Evolutionary conservation across 1,139 yeast species (phyloP).

Genomic region (Candida sp.): DNA sequence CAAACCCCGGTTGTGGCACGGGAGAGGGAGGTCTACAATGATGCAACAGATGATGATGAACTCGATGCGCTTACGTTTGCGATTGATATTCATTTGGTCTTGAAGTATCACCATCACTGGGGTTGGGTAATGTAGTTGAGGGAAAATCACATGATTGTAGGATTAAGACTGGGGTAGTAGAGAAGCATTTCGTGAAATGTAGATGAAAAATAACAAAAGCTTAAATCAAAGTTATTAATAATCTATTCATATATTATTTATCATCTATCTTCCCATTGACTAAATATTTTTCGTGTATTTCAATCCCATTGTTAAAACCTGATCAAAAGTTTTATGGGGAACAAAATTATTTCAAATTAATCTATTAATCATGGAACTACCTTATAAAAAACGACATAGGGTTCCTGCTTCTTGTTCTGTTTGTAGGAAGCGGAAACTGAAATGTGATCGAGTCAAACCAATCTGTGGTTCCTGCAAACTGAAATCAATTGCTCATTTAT

Average conservation of each 20-base stretch:
- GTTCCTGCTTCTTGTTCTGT: conserved; percentile 46
- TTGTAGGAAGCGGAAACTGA: conserved; percentile 43
- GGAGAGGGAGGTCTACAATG: no score
- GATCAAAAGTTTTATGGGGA: neutral
- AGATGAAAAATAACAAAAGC: neutral
- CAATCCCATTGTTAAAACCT: neutral
- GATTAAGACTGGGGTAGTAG: neutral
- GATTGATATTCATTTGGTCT: no score
- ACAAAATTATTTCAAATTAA: neutral
- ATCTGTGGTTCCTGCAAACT: conserved; percentile 71
- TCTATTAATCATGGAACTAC: conserved; percentile 12
- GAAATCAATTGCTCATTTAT: conserved; percentile 71
- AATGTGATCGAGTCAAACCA: conserved; percentile 65
- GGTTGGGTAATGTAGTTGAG: no score
- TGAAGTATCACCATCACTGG: no score
- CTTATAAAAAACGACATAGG: conserved; percentile 38
- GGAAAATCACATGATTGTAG: neutral
- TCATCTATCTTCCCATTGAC: neutral
- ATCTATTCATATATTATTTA: neutral
- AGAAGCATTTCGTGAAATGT: neutral
- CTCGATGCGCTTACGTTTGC: no score
- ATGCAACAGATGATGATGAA: no score
- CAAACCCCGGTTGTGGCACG: neutral
- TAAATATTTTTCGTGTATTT: neutral
- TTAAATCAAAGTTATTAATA: neutral